Evolutionary conservation across 768 basidiomycete species (phyloP), one percentile per base, ranked within the genome.

Genomic region (Gymnopilus dilepis): DNA sequence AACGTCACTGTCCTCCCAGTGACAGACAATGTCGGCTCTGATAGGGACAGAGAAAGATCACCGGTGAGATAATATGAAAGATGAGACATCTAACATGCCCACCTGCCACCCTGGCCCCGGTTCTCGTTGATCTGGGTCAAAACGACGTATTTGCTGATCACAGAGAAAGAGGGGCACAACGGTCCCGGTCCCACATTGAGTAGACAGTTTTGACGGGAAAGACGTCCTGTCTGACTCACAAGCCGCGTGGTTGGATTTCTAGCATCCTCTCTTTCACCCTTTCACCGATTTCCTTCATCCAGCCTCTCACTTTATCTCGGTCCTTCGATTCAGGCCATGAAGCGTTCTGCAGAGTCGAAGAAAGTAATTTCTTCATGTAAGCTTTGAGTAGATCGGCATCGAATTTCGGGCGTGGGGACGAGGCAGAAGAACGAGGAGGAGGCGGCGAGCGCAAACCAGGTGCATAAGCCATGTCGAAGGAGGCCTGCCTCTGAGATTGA

Each of bases 41-140:
- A 42, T 42, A 56, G 54, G 52, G 45, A 45, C 58, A 50, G 31
- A 50, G 53, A 47, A 65, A 37, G 52, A 61, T 19, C 21, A 59
- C 15, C 34, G 43, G 55, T 65, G 61, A 65, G 60, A 62, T 65
- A 40, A 51, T 34, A 59, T n/a, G 30, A 50, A 19, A 54, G 28
- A 48, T 64, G 38, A 24, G 40, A 57, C 13, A 61, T 61, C 58
- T 52, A 60, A 57, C 50, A 62, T 30, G 74, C 87, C 73, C 69
- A 93, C 92, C 91, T 86, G 70, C 91, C 91, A 59, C 92, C 93
- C 73, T 95, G 92, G 3, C 91, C 90, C 60, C 85, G 79, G 67
- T 94, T 94, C 79, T 93, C 92, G 71, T 86, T 90, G 63, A 93
- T 87, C 70, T 93, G 92, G 26, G 91, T 92, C 48, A 93, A 78